Evolutionary conservation across 2,329 filamentous ascomycete species (phyloP).

Genomic region (Sarocladium strictum): DNA sequence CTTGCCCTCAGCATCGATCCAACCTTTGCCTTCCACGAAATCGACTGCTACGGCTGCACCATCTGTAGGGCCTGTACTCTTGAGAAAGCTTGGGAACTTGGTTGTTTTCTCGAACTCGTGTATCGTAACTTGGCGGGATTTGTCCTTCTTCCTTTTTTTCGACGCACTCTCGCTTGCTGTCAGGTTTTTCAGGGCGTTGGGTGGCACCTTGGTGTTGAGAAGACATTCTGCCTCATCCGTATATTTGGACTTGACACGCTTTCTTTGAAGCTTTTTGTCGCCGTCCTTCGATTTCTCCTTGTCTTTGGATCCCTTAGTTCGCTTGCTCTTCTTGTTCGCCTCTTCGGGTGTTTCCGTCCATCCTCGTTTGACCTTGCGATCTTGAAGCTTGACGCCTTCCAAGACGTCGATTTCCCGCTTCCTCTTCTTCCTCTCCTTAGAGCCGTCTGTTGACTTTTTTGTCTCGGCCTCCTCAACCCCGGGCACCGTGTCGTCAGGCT

Average conservation of each 20-base stretch:
- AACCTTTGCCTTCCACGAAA: conserved; percentile 80
- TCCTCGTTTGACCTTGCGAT: conserved; percentile 78
- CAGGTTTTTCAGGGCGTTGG: conserved; percentile 36
- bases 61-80: conserved; percentile 32
- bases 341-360: conserved; percentile 68
- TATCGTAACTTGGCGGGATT: conserved; percentile 54
- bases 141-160: conserved; percentile 52
- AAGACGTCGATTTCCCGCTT: conserved; percentile 47
- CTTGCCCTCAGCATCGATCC: conserved; percentile 75
- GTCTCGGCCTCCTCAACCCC: conserved; percentile 26
- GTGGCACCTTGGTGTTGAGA: conserved; percentile 71
- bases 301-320: conserved; percentile 25
- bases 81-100: conserved; percentile 78
- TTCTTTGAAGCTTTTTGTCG: conserved; percentile 44
- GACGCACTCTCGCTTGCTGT: conserved; percentile 34
- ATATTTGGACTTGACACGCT: conserved; percentile 67
- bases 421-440: conserved; percentile 35
- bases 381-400: conserved; percentile 65
- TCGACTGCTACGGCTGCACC: conserved; percentile 37
- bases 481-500: conserved; percentile 24
- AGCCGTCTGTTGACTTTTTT: conserved; percentile 20
- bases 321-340: conserved; percentile 33
- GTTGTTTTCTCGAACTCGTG: conserved; percentile 87
- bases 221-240: conserved; percentile 75
- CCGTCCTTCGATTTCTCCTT: conserved; percentile 39